Conservation (phyloP, 2,329 filamentous ascomycete species). For the Curvularia eragrostidis region DNA sequence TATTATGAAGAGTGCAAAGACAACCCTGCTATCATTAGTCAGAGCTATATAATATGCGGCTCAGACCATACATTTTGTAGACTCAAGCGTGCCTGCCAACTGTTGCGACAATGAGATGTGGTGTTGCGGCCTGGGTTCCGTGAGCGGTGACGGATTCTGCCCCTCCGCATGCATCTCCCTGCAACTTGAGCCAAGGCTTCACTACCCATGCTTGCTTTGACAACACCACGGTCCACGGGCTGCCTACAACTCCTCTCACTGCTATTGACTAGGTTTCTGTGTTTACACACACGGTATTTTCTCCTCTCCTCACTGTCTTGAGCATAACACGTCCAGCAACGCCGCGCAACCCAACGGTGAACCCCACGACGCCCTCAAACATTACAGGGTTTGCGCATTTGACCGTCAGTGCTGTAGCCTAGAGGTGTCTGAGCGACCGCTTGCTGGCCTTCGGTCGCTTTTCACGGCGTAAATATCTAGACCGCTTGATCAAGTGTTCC, state of each 20-base stretch:
- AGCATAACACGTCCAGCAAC: background rate
- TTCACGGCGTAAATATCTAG: background rate
- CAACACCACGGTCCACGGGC: slow-evolving; percentile 7
- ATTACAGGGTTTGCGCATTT: slow-evolving; percentile 1
- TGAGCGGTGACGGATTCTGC: slow-evolving; percentile 22
- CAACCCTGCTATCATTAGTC: slow-evolving; percentile 68
- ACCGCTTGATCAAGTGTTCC: background rate
- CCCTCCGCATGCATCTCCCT: slow-evolving; percentile 20
- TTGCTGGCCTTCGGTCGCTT: background rate
- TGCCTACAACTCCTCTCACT: slow-evolving; percentile 11
- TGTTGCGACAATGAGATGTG: slow-evolving; percentile 11
- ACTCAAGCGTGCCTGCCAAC: background rate
- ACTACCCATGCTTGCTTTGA: slow-evolving; percentile 15
- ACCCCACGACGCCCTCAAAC: slow-evolving; percentile 2
- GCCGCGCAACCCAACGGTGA: background rate
- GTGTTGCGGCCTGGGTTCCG: slow-evolving; percentile 17
- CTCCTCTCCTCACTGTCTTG: background rate
- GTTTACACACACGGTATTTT: background rate
- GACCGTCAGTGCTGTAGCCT: slow-evolving; percentile 4
- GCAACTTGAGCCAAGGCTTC: slow-evolving; percentile 16
- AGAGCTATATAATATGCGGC: background rate
- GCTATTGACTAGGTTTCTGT: background rate
- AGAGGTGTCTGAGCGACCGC: background rate
- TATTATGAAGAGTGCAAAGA: slow-evolving; percentile 95
- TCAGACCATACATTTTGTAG: slow-evolving; percentile 24